Percentiles rank a stretch among this genome's conserved stretches.
These are phyloP conservation scores for Tagetes patula DNA, from an alignment of 129 eudicot genomes.

Conservation along the genomic window DNA sequence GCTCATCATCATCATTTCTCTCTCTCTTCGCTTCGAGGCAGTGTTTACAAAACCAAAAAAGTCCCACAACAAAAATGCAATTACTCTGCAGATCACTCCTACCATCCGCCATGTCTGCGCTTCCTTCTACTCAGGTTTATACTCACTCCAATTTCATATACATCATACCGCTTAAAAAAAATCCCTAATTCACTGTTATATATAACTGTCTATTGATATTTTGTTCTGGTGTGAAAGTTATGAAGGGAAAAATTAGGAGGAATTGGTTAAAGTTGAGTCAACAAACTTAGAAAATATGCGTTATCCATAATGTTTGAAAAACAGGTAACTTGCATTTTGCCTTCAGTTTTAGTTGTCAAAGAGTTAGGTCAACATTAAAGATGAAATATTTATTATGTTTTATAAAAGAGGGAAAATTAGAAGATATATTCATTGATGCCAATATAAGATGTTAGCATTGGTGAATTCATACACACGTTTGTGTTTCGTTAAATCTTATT, in stretches of 20 bases:
- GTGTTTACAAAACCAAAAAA: not conserved
- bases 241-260: conserved; percentile 20
- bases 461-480: not conserved
- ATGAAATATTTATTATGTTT: not conserved
- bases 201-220: not conserved
- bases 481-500: not conserved
- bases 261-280: conserved; percentile 19
- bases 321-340: conserved; percentile 28
- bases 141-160: conserved; percentile 1
- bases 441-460: conserved; percentile 12
- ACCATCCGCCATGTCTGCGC: conserved; percentile 58
- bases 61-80: conserved; percentile 36
- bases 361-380: conserved; percentile 30
- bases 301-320: conserved; percentile 23
- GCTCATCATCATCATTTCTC: conserved; percentile 11
- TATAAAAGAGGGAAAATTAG: conserved; percentile 7
- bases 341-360: conserved; percentile 14
- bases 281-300: conserved; percentile 13
- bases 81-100: conserved; percentile 44
- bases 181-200: not conserved
- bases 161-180: too few relatives aligned
- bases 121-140: conserved; percentile 57
- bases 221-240: not conserved
- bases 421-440: not conserved
- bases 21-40: conserved; percentile 4